Evolutionary conservation across 306 rosid genomes (phyloP).

Genomic region (Prunus kanzakura): DNA sequence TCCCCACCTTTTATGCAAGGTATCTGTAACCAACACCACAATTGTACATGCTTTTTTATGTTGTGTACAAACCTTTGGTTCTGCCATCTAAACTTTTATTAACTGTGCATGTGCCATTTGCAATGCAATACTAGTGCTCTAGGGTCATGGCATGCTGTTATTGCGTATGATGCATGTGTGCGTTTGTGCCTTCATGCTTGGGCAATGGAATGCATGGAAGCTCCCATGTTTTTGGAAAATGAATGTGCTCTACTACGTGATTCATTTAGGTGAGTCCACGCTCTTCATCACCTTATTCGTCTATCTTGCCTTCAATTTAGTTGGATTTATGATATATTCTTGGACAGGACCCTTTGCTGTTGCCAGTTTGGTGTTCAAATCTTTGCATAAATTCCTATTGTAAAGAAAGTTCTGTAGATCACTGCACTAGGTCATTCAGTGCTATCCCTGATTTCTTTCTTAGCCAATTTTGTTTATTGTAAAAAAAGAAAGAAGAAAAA

Average conservation of each 20-base stretch:
- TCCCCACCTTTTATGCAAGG: slow-evolving; percentile 97
- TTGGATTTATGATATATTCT: neutral
- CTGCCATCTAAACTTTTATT: slow-evolving; percentile 14
- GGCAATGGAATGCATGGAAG: slow-evolving; percentile 99
- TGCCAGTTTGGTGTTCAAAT: neutral
- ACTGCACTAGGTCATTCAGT: neutral
- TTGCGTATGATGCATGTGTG: slow-evolving; percentile 95
- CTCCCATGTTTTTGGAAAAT: slow-evolving; percentile 93
- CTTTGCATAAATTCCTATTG: neutral
- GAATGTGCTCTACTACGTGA: slow-evolving; percentile 89
- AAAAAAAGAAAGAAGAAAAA: too few species aligned
- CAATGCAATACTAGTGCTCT: slow-evolving; percentile 65
- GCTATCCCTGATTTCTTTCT: neutral
- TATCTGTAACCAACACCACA: slow-evolving; percentile 18
- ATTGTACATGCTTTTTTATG: slow-evolving; percentile 17
- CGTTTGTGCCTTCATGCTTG: slow-evolving; percentile 99
- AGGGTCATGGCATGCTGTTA: slow-evolving; percentile 90
- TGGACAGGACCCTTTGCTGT: neutral
- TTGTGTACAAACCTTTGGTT: neutral
- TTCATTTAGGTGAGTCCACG: slow-evolving; percentile 70
- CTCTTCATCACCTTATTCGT: slow-evolving; percentile 2
- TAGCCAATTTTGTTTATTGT: neutral
- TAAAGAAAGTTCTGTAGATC: neutral
- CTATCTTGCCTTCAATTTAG: slow-evolving; percentile 12
- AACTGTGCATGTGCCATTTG: slow-evolving; percentile 16